A percentile compares a stretch with the other conserved stretches of the same genome.
These are phyloP conservation scores for Pseudonitzschia delicatissima DNA, from an alignment of 108 stramenopile genomes.

Conservation along the genomic window DNA sequence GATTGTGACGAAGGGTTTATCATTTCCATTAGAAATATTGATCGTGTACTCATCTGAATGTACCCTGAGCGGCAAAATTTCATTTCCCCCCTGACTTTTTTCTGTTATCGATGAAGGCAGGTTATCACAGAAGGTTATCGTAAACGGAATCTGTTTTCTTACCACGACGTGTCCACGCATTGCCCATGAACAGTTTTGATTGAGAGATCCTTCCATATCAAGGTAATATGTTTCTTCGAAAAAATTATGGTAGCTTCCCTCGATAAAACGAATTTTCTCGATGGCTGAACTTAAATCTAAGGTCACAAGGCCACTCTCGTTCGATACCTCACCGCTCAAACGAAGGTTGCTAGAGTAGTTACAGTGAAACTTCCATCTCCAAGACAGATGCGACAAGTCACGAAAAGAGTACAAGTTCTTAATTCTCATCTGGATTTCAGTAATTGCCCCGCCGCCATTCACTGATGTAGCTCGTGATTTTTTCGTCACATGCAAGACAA, in stretches of 20 bases:
- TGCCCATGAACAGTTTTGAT: conserved; percentile 36
- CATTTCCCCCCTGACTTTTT: not conserved
- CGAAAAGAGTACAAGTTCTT: conserved; percentile 50
- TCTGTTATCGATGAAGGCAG: not conserved
- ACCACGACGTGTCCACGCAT: conserved; percentile 40
- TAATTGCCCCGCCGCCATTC: not conserved
- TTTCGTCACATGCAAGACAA: not conserved
- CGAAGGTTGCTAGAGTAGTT: conserved; percentile 4
- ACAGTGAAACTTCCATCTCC: conserved; percentile 38
- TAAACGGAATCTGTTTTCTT: conserved; percentile 41
- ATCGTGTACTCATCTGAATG: not conserved
- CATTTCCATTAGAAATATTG: not conserved
- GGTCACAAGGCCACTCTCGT: not conserved
- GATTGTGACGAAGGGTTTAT: conserved; percentile 22
- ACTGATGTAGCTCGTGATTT: no score
- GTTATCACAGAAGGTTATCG: not conserved
- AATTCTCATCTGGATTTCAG: not conserved
- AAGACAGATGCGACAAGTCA: conserved; percentile 40
- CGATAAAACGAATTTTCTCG: not conserved
- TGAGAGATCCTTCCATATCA: conserved; percentile 25
- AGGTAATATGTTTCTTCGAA: conserved; percentile 27
- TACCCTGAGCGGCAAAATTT: not conserved
- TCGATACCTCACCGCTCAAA: not conserved
- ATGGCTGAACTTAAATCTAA: not conserved
- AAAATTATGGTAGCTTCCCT: not conserved